Conservation (phyloP, 495 filamentous ascomycete species). For the Aspergillus bertholletiae region DNA sequence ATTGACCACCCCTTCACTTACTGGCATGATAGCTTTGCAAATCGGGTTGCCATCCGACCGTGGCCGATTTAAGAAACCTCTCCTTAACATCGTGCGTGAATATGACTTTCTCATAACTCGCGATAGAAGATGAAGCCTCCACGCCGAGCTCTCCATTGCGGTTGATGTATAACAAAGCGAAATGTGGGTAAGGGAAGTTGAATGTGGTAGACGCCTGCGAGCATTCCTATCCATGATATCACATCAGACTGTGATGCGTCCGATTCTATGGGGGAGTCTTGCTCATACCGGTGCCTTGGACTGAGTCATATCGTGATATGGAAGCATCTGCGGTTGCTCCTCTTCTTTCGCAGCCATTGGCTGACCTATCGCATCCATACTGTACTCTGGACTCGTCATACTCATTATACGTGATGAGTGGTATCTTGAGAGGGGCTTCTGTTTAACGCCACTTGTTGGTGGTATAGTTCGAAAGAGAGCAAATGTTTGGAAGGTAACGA, state of each 20-base stretch:
- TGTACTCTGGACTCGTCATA: constrained; percentile 15
- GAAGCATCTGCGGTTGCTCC: constrained; percentile 12
- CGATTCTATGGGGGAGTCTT: background rate
- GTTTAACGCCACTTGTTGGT: background rate
- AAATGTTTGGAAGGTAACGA: background rate
- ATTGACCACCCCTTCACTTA: constrained; percentile 13
- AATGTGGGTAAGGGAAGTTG: constrained; percentile 33
- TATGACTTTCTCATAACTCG: constrained; percentile 31
- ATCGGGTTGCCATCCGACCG: constrained; percentile 16
- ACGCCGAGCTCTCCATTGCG: constrained; percentile 33
- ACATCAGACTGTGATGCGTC: constrained; percentile 7
- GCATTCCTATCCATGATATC: constrained; percentile 13
- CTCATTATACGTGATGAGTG: background rate
- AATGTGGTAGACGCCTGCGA: constrained; percentile 12
- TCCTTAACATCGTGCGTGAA: constrained; percentile 40
- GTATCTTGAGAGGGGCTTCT: background rate
- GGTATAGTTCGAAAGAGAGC: background rate
- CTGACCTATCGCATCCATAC: constrained; percentile 15
- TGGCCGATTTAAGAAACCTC: constrained; percentile 31
- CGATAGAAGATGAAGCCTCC: constrained; percentile 33
- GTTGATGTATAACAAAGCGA: constrained; percentile 39
- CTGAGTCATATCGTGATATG: constrained; percentile 21
- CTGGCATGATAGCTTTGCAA: constrained; percentile 16
- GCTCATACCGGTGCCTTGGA: constrained; percentile 15
- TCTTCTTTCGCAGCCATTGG: constrained; percentile 7